Evolutionary conservation across 495 filamentous ascomycete genomes (phyloP), one percentile per base, ranked within the genome.

Genomic region (Trichoderma erinaceum): DNA sequence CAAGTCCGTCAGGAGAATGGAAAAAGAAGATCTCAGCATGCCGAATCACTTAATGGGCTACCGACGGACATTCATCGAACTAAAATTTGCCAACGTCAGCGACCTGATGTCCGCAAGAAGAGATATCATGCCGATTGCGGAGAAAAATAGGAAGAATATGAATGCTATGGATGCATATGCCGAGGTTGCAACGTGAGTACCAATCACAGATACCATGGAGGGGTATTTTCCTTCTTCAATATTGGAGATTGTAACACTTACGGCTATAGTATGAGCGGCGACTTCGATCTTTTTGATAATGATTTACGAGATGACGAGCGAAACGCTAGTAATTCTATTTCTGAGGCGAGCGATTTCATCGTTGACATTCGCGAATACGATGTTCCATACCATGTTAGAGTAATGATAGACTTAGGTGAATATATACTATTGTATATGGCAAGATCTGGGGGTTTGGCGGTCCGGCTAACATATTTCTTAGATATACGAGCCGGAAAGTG

Each of bases 361-460:
- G 86, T 97, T 81, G 95, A 99, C 87, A 97, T 98, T 78, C 88
- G 95, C 82, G 95, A 99, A 82, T 99, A 93, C 76, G 95, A 99
- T 80, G 95, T 99, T 73, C 95, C 93, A 72, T 99, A 99, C 80
- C 95, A 99, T 84, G 94, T 99, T 73, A 87, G 95, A 83, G 94
- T 98, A 78, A 90, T 93, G 74, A 98, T 99, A 81, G 95, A 99
- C 78, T 87, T 92, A 83, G 87, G 91, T n/a, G n/a, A n/a, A n/a
- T 92, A 76, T 63, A 43, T 44, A 7, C 16, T 15, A 27, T 25
- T 50, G 18, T 41, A 11, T 23, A 16, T 61, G 16, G 13, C 13
- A 43, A 32, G 8, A 16, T 41, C 16, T 61, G 0, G 46, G 8
- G 35, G 35, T 10, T 38, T 7, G 5, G 35, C 35, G 35, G 10